A percentile compares a stretch with the other conserved stretches of the same genome.
Evolutionary conservation across 2,329 filamentous ascomycete species (phyloP).

Genomic region (Fusarium ramigenum): DNA sequence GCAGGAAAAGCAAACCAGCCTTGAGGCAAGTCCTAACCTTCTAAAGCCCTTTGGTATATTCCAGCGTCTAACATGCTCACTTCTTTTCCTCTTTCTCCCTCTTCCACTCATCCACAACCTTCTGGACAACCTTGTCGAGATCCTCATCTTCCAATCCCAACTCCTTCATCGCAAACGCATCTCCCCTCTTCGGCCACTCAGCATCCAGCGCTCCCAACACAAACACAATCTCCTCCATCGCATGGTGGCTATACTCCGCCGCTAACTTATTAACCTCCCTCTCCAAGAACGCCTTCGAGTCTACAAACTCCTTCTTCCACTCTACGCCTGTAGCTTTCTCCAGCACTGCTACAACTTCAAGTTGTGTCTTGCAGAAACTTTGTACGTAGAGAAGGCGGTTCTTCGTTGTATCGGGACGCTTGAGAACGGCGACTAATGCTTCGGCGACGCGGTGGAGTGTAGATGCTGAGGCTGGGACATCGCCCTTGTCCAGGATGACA

Average conservation of each 20-base stretch:
- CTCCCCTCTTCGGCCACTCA: slow-evolving; percentile 56
- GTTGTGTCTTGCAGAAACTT: slow-evolving; percentile 59
- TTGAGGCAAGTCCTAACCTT: not conserved
- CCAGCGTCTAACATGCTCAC: not conserved
- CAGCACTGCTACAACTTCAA: slow-evolving; percentile 56
- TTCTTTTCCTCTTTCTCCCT: slow-evolving; percentile 23
- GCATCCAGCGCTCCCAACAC: slow-evolving; percentile 58
- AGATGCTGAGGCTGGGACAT: slow-evolving; percentile 58
- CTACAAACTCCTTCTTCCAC: slow-evolving; percentile 46
- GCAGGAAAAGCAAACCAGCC: not conserved
- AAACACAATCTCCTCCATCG: slow-evolving; percentile 60
- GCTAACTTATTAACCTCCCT: slow-evolving; percentile 50
- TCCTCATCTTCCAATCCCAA: slow-evolving; percentile 58
- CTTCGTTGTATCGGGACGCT: slow-evolving; percentile 59
- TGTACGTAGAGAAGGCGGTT: slow-evolving; percentile 61
- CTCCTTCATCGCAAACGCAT: slow-evolving; percentile 58
- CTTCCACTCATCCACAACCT: slow-evolving; percentile 44
- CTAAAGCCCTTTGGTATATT: not conserved
- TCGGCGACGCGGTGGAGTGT: slow-evolving; percentile 60
- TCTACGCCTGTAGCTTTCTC: slow-evolving; percentile 60
- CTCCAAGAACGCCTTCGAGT: slow-evolving; percentile 53
- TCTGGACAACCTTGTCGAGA: slow-evolving; percentile 53
- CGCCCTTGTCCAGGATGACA: slow-evolving; percentile 62
- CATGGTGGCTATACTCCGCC: slow-evolving; percentile 47
- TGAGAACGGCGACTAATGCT: slow-evolving; percentile 60